These are phyloP conservation scores for Fraxinus dipetala DNA, from an alignment of 305 asterid species.

Conservation along the genomic window DNA sequence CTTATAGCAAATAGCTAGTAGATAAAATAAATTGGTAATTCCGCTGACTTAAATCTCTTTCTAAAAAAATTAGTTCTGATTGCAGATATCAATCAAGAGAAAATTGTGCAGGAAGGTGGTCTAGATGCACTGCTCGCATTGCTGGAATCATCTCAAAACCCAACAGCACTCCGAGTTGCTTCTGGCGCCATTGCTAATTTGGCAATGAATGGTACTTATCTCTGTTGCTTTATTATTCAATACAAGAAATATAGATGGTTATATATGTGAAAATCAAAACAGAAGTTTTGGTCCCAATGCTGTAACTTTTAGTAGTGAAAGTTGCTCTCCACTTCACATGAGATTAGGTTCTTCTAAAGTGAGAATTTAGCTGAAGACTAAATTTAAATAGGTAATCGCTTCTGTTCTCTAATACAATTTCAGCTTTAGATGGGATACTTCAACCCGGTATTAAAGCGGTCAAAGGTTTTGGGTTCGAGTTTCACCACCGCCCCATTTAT, in stretches of 20 bases:
- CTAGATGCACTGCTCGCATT: slow-evolving; percentile 73
- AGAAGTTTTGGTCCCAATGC: neutral
- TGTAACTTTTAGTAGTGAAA: slow-evolving; percentile 2
- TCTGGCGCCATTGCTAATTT: slow-evolving; percentile 94
- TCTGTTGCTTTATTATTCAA: slow-evolving; percentile 10
- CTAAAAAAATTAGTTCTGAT: slow-evolving; percentile 19
- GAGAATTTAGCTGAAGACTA: neutral
- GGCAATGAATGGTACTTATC: slow-evolving; percentile 81
- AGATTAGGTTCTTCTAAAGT: neutral
- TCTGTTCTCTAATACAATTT: neutral
- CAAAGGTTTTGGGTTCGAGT: neutral
- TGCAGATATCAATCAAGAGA: slow-evolving; percentile 76
- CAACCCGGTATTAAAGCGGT: neutral
- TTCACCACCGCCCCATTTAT: neutral
- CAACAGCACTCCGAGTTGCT: slow-evolving; percentile 82
- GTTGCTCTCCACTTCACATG: slow-evolving; percentile 10
- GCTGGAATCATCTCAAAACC: slow-evolving; percentile 71
- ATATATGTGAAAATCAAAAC: neutral
- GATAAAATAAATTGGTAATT: neutral
- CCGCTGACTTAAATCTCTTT: neutral
- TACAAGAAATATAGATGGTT: slow-evolving; percentile 3
- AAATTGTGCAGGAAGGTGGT: slow-evolving; percentile 87
- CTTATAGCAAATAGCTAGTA: neutral
- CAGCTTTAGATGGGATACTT: neutral
- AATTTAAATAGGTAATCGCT: neutral